Base-by-base conservation (phyloP, 164 flowering plant species). In the Magnolia sinica region DNA sequence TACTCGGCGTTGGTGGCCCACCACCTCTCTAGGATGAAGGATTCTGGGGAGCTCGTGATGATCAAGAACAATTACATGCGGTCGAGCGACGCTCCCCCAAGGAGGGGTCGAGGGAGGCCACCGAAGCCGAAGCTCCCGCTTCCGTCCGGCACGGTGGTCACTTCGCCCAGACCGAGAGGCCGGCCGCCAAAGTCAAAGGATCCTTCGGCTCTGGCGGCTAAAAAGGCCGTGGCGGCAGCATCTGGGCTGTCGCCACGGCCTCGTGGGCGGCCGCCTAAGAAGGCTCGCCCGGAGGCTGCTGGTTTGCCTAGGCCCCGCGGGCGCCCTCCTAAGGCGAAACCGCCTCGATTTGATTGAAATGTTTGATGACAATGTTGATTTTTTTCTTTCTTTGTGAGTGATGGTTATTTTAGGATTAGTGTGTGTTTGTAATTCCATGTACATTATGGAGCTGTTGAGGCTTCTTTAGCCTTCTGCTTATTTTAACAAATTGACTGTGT, bases 31-130 rank as follows among this genome's bases (percentile, higher is more conserved):
- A 75, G 73, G 78, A 82, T 95, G 94, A 93, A 86, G 74, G 78
- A 83, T 16, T 78, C 74, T 68, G 98, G 97, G 6, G 89, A 91
- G 83, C 89, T 95, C 9, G 74, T 86, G 11, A 22, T 90, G 81
- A 68, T 83, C 72, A 92, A 93, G 84, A 89, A 93, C 90, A 87
- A 86, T 79, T 92, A 90, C 91, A 84, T 88, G 90, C 88, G 80
- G 70, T 90, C 96, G 18, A 86, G 83, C 72, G 73, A 84, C 75
- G 88, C 91, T 13, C 95, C 95, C 5, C 91, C 93, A 4, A 86
- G 83, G 77, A 78, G 97, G 2, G 98, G 98, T 22, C 90, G 97
- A 1, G 98, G 97, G 22, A 92, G 97, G 5, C 97, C 98, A 0
- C 98, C 95, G 0, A 95, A 95, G 86, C 87, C 91, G 3, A 93